Evolutionary conservation across 345 rosid genomes (phyloP), one percentile per base, ranked within the genome.

Genomic region (Bruguiera sexangula): DNA sequence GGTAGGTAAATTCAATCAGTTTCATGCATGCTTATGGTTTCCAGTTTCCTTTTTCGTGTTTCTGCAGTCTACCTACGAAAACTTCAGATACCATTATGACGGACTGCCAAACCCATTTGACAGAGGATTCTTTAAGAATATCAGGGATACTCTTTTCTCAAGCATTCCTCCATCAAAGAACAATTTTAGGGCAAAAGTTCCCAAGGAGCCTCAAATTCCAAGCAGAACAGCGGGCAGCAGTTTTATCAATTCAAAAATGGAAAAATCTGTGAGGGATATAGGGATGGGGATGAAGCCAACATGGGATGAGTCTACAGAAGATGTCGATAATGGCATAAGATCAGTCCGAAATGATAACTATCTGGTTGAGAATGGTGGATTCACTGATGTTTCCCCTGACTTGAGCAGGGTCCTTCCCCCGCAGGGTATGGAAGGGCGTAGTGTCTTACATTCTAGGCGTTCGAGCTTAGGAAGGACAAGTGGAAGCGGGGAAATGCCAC

Each of bases 31-130:
- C 50, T 20, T 43, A 22, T 29, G 19, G n/a, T 46, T 75, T 66
- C 65, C 37, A 10, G 9, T 27, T 2, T 27, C 34, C 21, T 70
- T 62, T 30, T 37, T n/a, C 71, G 50, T 80, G 57, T 53, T 72
- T 63, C 73, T 71, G 85, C 96, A 95, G 99, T 90, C 98, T 32
- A 95, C 99, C 0, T 88, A 95, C 36, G 99, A 95, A 69, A 95
- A 92, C 78, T 90, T 90, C 67, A 90, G 94, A 81, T 83, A 81
- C 69, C 90, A 85, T 29, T 90, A 90, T 70, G 92, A 86, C 58
- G 74, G 81, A 36, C 86, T 60, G 9, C 73, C 74, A 67, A 95
- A 90, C 80, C 98, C 99, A 2, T 95, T 77, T 71, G 83, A 92
- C 82, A 85, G 59, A 82, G 99, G 99, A 63, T 63, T 87, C 43